Evolutionary conservation across 768 basidiomycete genomes (phyloP).

Genomic region (Lyophyllum decastes): DNA sequence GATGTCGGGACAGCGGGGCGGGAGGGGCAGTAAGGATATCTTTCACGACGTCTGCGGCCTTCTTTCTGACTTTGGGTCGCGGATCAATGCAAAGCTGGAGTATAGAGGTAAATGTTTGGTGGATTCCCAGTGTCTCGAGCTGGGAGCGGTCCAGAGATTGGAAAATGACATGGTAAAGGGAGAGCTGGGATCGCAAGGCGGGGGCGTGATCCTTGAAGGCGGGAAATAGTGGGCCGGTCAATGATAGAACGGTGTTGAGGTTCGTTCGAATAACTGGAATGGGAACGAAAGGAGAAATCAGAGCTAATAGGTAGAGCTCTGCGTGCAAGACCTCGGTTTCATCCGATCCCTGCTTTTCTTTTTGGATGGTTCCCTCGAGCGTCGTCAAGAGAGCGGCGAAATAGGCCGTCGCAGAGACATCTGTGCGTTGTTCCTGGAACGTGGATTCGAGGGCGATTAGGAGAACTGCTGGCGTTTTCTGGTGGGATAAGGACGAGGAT

Average conservation of each 20-base stretch:
- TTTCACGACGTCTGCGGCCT: conserved; percentile 83
- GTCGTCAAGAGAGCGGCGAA: conserved; percentile 90
- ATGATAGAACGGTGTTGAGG: conserved; percentile 65
- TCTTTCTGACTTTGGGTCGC: conserved; percentile 91
- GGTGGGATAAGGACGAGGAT: conserved; percentile 78
- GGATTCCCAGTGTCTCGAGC: conserved; percentile 65
- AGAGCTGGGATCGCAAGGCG: conserved; percentile 83
- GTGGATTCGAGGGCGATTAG: conserved; percentile 84
- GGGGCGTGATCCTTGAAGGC: conserved; percentile 65
- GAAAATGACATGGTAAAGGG: conserved; percentile 71
- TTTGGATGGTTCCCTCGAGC: conserved; percentile 75
- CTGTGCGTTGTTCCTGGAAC: conserved; percentile 66
- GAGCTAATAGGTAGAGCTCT: conserved; percentile 79
- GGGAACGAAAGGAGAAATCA: conserved; percentile 77
- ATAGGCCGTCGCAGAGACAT: conserved; percentile 83
- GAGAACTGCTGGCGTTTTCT: conserved; percentile 86
- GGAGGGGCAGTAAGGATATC: conserved; percentile 79
- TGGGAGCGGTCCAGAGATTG: conserved; percentile 70
- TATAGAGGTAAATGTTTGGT: conserved; percentile 84
- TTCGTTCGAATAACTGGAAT: conserved; percentile 80
- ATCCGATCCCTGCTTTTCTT: conserved; percentile 44
- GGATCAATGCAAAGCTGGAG: conserved; percentile 84
- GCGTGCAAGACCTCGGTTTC: conserved; percentile 84
- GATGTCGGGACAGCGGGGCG: conserved; percentile 75
- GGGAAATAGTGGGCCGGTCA: conserved; percentile 81